Base-by-base conservation (phyloP, 2,329 filamentous ascomycete genomes). In the Monilinia aucupariae region DNA sequence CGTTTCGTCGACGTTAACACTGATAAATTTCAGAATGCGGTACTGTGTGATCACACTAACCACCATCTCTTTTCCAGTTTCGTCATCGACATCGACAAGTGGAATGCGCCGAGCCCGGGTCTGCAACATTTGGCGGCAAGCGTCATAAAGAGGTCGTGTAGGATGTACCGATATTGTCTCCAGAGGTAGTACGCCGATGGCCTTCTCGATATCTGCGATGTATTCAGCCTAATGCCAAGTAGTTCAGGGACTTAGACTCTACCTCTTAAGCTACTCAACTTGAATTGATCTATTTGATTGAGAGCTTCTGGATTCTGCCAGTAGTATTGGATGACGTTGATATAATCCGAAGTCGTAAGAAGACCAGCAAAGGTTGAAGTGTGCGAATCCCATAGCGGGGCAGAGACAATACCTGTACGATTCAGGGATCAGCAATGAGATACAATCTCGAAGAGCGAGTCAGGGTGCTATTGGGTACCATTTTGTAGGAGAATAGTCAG, bases 321-420 rank as follows among this genome's bases (percentile, higher is more conserved):
- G 80, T 99, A 97, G 78, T 99, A 99, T 75, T 97, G 93, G 48
- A 99, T 96, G 63, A 99, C 89, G 73, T 99, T 99, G 78, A 99
- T 96, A 76, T 94, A 99, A 78, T 99, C 94, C 65, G 92, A 96
- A 67, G 92, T 94, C 34, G 94, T 99, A 68, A 99, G 82, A 55
- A 99, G 84, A 47, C 94, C 94, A 48, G 93, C 94, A 76, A 97
- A 99, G 43, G 89, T 91, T 32, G 92, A 96, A 4, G 88, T 90
- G 68, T 90, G 88, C 32, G 93, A 97, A 76, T 99, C 92, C 94
- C 94, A 99, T 68, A 99, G 80, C 58, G 94, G 94, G 59, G 94
- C 94, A 37, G 94, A 99, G 62, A 99, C 94, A 74, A 99, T 99
- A 73, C 91, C 93, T 97, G 67, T 30, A 34, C 22, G 32, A 37